Conservation (phyloP, 495 filamentous ascomycete species). For the Bacidia rubella region DNA sequence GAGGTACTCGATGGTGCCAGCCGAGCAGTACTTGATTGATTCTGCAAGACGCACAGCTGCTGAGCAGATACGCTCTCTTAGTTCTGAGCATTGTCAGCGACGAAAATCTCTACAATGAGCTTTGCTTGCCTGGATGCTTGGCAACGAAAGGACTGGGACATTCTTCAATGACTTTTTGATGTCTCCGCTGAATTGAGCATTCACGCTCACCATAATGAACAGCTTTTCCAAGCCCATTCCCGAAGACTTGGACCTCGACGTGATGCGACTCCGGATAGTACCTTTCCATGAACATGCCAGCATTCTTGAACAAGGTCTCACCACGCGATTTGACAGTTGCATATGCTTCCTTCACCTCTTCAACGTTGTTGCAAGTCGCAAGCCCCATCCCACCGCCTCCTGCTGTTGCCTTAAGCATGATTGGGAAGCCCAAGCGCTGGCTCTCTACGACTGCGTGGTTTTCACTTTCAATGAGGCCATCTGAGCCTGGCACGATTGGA, state of each 20-base stretch:
- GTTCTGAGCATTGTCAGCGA: conserved; percentile 14
- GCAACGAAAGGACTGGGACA: conserved; percentile 39
- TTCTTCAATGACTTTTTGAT: conserved; percentile 45
- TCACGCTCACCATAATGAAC: conserved; percentile 33
- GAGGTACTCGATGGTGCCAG: conserved; percentile 52
- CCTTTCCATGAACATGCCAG: conserved; percentile 32
- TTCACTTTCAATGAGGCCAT: conserved; percentile 32
- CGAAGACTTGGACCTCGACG: conserved; percentile 36
- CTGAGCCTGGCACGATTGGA: conserved; percentile 39
- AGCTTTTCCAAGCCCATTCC: conserved; percentile 29
- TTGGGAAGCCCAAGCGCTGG: conserved; percentile 36
- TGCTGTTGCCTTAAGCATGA: conserved; percentile 45
- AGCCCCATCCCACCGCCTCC: conserved; percentile 48
- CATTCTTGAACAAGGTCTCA: conserved; percentile 32
- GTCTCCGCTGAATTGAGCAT: conserved; percentile 34
- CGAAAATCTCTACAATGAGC: not conserved
- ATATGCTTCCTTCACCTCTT: conserved; percentile 29
- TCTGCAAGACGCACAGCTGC: conserved; percentile 37
- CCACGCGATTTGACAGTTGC: conserved; percentile 26
- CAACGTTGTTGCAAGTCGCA: conserved; percentile 23
- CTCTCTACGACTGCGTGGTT: conserved; percentile 32
- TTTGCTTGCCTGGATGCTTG: conserved; percentile 21
- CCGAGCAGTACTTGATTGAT: conserved; percentile 42
- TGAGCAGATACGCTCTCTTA: conserved; percentile 36
- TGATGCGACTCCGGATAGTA: conserved; percentile 32